Evolutionary conservation across 148 eudicot genomes (phyloP).

Genomic region (Vaccinium corymbosum): DNA sequence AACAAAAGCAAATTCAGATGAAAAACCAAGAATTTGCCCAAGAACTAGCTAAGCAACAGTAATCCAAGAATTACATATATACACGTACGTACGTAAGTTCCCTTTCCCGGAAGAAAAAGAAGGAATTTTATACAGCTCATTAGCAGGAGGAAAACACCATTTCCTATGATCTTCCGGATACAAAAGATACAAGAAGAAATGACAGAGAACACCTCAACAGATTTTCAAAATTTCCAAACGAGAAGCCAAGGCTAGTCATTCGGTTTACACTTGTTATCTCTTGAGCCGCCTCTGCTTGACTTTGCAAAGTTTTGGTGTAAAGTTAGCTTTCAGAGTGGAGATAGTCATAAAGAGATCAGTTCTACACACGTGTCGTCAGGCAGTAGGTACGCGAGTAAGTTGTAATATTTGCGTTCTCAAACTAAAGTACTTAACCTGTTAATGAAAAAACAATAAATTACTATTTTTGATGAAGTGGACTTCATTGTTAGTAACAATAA

Average conservation of each 20-base stretch:
- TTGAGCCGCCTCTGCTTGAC: constrained; percentile 15
- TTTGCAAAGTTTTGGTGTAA: constrained; percentile 21
- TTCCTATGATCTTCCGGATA: constrained; percentile 15
- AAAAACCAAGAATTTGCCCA: constrained; percentile 4
- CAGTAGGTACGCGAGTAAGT: constrained; percentile 51
- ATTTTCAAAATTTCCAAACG: constrained; percentile 25
- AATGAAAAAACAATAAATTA: background rate
- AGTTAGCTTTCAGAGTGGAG: constrained; percentile 39
- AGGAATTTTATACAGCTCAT: constrained; percentile 19
- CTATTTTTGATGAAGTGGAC: background rate
- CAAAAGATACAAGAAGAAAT: constrained; percentile 13
- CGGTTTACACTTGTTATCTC: constrained; percentile 18
- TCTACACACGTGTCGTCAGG: constrained; percentile 59
- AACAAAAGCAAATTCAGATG: background rate
- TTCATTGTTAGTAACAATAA: background rate
- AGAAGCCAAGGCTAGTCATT: constrained; percentile 20
- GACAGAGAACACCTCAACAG: constrained; percentile 16
- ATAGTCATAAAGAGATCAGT: constrained; percentile 57
- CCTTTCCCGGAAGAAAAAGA: constrained; percentile 16
- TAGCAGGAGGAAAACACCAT: constrained; percentile 16
- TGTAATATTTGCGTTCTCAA: constrained; percentile 84
- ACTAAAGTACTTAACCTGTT: constrained; percentile 86
- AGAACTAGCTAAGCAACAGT: constrained; percentile 24
- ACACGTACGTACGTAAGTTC: constrained; percentile 30
- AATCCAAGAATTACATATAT: constrained; percentile 14